A percentile compares a stretch with the other conserved stretches of the same genome.
Evolutionary conservation across 768 basidiomycete species (phyloP).

Genomic region (Leccinum arenicola): DNA sequence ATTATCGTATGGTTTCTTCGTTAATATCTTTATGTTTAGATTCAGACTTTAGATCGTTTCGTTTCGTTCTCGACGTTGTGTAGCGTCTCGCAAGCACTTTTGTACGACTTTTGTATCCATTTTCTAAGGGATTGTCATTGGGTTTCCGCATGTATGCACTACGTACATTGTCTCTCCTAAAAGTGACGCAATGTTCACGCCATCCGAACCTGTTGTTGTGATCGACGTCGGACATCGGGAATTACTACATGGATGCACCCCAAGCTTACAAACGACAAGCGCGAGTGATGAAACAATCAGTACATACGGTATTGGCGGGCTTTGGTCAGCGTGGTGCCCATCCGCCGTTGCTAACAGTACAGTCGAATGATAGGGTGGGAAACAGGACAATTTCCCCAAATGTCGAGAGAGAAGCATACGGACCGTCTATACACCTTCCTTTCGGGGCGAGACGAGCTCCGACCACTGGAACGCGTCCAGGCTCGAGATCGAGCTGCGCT

Average conservation of each 20-base stretch:
- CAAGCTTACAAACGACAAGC: slow-evolving; percentile 6
- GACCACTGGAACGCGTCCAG: slow-evolving; percentile 34
- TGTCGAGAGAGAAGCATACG: background rate
- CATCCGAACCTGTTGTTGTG: background rate
- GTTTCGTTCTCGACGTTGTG: slow-evolving; percentile 11
- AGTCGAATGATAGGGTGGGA: slow-evolving; percentile 1
- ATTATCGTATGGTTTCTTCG: slow-evolving; percentile 8
- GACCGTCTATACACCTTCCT: slow-evolving; percentile 21
- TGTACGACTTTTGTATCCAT: slow-evolving; percentile 18
- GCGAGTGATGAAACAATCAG: background rate
- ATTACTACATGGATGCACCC: background rate
- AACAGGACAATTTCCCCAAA: background rate
- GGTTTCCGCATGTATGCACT: slow-evolving; percentile 19
- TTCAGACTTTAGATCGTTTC: slow-evolving; percentile 25
- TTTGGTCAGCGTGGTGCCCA: background rate
- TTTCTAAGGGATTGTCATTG: slow-evolving; percentile 9
- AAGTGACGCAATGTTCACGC: background rate
- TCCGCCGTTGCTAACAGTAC: slow-evolving; percentile 7
- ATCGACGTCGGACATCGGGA: background rate
- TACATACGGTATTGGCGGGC: slow-evolving; percentile 5
- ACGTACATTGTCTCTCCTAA: slow-evolving; percentile 2
- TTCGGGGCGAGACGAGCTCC: slow-evolving; percentile 30
- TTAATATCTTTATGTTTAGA: slow-evolving; percentile 23
- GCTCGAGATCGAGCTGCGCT: slow-evolving; percentile 31
- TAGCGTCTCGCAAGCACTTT: slow-evolving; percentile 18